Evolutionary conservation across 2,329 filamentous ascomycete species (phyloP), one percentile per base, ranked within the genome.

Genomic region (Sclerotinia minor): DNA sequence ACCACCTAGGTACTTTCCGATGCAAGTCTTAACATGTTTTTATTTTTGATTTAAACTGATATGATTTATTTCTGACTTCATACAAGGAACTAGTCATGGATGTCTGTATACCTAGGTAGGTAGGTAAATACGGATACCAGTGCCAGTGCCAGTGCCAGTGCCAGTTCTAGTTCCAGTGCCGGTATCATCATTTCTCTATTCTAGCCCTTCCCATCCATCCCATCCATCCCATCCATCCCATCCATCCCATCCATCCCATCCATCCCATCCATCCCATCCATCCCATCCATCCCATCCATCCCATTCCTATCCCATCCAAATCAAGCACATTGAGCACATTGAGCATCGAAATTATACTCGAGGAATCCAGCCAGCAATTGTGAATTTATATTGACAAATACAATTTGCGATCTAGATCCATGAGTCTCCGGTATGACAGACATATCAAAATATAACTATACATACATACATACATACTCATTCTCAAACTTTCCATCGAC

Each of bases 361-460:
- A 19, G 4, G 9, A 24, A 15, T 44, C 45, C 45, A 50, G 4
- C 21, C 29, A 61, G 59, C 59, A 38, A 61, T 50, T 61, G 29
- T 61, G 44, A 49, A 35, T 38, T 61, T 49, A 49, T 49, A 61
- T 44, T 44, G 29, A 49, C 44, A 61, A 17, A 61, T 61, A 49
- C 44, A 49, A 35, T 11, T 35, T 61, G 58, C 44, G 21, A 49
- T 35, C 17, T 19, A 47, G 35, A n/a, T 35, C 29, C 59, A 19
- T 38, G 32, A 50, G 59, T 35, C 44, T 21, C 5, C 8, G 45
- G 29, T 38, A 50, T 50, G 32, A 61, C 38, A 38, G 59, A 38
- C 29, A 50, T 50, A 38, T 61, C 45, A 50, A 50, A n/a, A 61
- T 38, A 61, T 61, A 61, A 49, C 58, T 44, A 61, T 50, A 61